Evolutionary conservation across 345 rosid species (phyloP), one percentile per base, ranked within the genome.

Genomic region (Hibiscus mutabilis): DNA sequence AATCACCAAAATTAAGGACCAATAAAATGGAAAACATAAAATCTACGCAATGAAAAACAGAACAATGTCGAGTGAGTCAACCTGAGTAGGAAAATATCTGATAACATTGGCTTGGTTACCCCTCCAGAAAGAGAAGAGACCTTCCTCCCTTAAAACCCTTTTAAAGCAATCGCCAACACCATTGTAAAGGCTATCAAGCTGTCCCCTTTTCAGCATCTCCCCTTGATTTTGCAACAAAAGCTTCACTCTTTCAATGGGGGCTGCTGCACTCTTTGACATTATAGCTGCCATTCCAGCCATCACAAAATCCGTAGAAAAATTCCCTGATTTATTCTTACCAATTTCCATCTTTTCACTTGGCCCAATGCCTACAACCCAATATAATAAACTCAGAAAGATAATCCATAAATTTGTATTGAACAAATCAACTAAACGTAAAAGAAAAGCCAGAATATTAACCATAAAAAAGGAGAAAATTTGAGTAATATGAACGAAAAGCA

Each of bases 231-330:
- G 99, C 59, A 95, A 77, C 82, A 92, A 75, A 75, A 95, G 96
- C 86, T 92, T 95, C 33, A 90, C 98, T 75, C 99, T 86, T 75
- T 95, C 98, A 77, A 95, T 85, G 60, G 99, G 97, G 10, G 99
- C 97, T 16, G 85, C 98, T 25, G 90, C 88, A 62, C 82, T 87
- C 84, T 89, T 92, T 6, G 98, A 82, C 55, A 83, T 79, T 69
- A 90, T 70, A 24, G 99, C 96, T 35, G 91, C 96, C 46, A 78
- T 81, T 44, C 96, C 98, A 56, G 86, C 97, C 96, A 88, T 90
- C 57, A 84, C 51, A 72, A 95, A 89, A 79, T 95, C 94, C 67
- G 81, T 74, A 33, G 92, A 89, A 81, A 92, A 95, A 29, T 72
- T 90, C 77, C 89, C 91, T 2, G 88, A 59, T 66, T 84, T 49